Evolutionary conservation across 345 rosid species (phyloP).

Genomic region (Draba incana): DNA sequence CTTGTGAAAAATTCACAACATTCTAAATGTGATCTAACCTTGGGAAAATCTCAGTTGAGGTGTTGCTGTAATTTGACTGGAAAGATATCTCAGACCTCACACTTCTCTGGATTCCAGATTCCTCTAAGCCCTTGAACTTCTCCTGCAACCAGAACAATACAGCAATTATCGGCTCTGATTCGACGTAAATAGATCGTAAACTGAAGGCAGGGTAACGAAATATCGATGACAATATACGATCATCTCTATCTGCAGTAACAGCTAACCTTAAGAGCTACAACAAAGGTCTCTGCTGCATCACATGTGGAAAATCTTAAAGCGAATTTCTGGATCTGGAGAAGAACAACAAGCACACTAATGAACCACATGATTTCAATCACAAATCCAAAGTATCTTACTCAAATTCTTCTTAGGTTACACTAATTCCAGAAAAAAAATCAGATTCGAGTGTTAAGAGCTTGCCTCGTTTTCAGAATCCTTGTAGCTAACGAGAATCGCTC

Average conservation of each 20-base stretch:
- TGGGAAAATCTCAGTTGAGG: slow-evolving; percentile 37
- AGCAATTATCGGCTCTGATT: slow-evolving; percentile 24
- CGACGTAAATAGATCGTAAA: slow-evolving; percentile 18
- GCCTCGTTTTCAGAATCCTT: slow-evolving; percentile 61
- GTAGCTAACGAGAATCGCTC: slow-evolving; percentile 68
- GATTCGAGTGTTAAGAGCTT: slow-evolving; percentile 23
- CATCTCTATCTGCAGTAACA: slow-evolving; percentile 15
- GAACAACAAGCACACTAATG: slow-evolving; percentile 21
- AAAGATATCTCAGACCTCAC: slow-evolving; percentile 54
- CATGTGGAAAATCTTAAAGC: slow-evolving; percentile 62
- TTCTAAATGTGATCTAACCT: slow-evolving; percentile 48
- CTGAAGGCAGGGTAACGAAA: slow-evolving; percentile 9
- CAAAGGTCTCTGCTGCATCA: slow-evolving; percentile 61
- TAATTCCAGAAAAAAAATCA: slow-evolving; percentile 22
- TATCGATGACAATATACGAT: not conserved
- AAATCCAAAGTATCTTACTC: slow-evolving; percentile 15
- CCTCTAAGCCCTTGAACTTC: slow-evolving; percentile 43
- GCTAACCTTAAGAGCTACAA: slow-evolving; percentile 59
- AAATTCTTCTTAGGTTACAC: not conserved
- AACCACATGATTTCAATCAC: not conserved
- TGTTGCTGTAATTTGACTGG: slow-evolving; percentile 47
- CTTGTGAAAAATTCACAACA: not conserved
- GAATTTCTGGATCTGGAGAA: slow-evolving; percentile 82
- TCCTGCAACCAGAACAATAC: slow-evolving; percentile 48
- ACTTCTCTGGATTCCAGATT: slow-evolving; percentile 42